These are phyloP conservation scores for Hibiscus trionum DNA, from an alignment of 345 rosid species.

Conservation along the genomic window DNA sequence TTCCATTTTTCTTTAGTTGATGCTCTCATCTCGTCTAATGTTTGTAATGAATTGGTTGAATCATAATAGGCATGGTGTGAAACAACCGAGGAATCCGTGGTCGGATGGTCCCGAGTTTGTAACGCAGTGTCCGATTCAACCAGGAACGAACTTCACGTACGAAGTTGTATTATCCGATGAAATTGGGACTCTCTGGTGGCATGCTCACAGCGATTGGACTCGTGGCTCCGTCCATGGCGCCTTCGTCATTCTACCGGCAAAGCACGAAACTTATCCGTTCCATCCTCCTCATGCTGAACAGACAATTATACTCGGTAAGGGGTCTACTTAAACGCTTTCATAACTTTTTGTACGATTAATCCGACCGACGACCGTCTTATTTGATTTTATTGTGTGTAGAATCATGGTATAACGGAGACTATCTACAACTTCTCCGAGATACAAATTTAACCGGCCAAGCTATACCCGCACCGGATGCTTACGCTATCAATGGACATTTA, in stretches of 20 bases:
- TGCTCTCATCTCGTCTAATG: too few species aligned
- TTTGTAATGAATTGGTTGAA: too few species aligned
- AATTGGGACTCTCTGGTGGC: slow-evolving; percentile 52
- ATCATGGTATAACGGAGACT: slow-evolving; percentile 14
- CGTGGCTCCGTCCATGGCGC: slow-evolving; percentile 44
- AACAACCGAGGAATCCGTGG: slow-evolving; percentile 50
- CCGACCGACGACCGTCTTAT: too few species aligned
- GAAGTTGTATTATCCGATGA: slow-evolving; percentile 25
- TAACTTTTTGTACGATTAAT: too few species aligned
- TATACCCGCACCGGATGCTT: neutral
- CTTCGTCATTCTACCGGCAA: slow-evolving; percentile 20
- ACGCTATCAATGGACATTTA: slow-evolving; percentile 27
- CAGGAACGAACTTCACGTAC: slow-evolving; percentile 31
- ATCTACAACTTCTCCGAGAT: neutral
- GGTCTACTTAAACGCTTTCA: neutral
- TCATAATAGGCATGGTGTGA: slow-evolving; percentile 44
- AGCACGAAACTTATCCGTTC: slow-evolving; percentile 22
- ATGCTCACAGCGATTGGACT: slow-evolving; percentile 49
- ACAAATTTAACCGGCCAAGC: slow-evolving; percentile 7
- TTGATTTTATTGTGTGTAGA: neutral
- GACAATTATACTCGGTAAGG: slow-evolving; percentile 25
- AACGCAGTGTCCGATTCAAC: slow-evolving; percentile 43
- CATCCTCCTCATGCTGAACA: slow-evolving; percentile 28
- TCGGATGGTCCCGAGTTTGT: slow-evolving; percentile 43
- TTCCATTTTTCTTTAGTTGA: too few species aligned